Conservation (phyloP, 2,329 filamentous ascomycete species). For the Fusarium brachygibbosum region DNA sequence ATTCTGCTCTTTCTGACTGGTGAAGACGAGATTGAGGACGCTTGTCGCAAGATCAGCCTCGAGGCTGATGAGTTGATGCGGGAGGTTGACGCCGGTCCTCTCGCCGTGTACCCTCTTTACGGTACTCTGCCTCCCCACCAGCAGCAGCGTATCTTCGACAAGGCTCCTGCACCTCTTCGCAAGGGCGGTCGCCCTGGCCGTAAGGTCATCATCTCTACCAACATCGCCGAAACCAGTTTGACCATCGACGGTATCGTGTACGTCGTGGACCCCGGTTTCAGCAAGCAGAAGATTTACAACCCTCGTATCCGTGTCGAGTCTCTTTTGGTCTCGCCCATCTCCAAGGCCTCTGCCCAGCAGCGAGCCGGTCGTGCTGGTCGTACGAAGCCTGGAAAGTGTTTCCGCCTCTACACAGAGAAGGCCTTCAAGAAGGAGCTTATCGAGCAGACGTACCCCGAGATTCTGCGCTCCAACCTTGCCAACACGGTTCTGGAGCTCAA, state of each 20-base stretch:
- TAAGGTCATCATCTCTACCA: conserved; percentile 94
- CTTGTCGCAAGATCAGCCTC: conserved; percentile 88
- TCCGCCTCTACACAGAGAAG: conserved; percentile 93
- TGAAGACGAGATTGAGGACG: conserved; percentile 98
- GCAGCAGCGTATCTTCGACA: conserved; percentile 95
- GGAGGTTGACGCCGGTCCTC: conserved; percentile 90
- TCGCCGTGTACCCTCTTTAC: conserved; percentile 93
- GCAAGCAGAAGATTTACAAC: conserved; percentile 99
- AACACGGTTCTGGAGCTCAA: conserved; percentile 97
- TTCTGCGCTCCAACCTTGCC: conserved; percentile 92
- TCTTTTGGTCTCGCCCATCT: conserved; percentile 96
- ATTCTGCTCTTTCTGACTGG: conserved; percentile 95
- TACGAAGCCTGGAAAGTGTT: conserved; percentile 98
- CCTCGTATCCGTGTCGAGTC: conserved; percentile 96
- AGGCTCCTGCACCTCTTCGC: conserved; percentile 79
- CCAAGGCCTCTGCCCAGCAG: conserved; percentile 96
- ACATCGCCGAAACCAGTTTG: conserved; percentile 97
- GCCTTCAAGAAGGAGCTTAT: conserved; percentile 99
- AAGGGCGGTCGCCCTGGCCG: conserved; percentile 88
- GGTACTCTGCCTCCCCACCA: conserved; percentile 91
- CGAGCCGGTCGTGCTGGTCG: conserved; percentile 98
- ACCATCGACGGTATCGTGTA: conserved; percentile 99
- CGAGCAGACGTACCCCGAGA: conserved; percentile 96
- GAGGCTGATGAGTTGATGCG: conserved; percentile 92
- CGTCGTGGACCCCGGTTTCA: conserved; percentile 98